Conservation (phyloP, 352 stramenopile genomes). For the Globisporangium lucens region DNA sequence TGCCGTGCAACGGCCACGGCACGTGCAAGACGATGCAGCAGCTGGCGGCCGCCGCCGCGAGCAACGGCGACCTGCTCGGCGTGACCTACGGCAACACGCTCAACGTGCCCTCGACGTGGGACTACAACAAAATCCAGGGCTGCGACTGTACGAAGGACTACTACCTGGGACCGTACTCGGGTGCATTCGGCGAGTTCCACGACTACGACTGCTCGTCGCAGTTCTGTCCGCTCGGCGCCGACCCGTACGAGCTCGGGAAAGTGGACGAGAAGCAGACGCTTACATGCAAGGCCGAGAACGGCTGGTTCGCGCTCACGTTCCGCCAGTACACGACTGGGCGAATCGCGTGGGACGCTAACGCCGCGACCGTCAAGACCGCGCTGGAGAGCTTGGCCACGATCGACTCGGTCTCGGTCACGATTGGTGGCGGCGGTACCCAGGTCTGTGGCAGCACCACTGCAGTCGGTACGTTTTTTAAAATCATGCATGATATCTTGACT, state of each 20-base stretch:
- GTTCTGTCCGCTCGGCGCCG: slow-evolving; percentile 88
- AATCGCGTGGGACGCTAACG: slow-evolving; percentile 47
- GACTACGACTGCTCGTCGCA: slow-evolving; percentile 70
- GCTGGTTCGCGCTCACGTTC: slow-evolving; percentile 70
- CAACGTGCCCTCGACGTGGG: slow-evolving; percentile 69
- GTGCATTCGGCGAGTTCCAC: slow-evolving; percentile 46
- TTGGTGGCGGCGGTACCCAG: slow-evolving; percentile 23
- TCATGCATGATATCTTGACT: background rate
- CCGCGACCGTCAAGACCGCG: slow-evolving; percentile 37
- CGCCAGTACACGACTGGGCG: slow-evolving; percentile 50
- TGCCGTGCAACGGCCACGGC: slow-evolving; percentile 63
- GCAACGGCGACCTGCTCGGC: slow-evolving; percentile 41
- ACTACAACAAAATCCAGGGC: slow-evolving; percentile 80
- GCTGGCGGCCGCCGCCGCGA: slow-evolving; percentile 36
- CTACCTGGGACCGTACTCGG: slow-evolving; percentile 68
- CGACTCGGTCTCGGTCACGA: slow-evolving; percentile 48
- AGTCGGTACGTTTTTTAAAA: slow-evolving; percentile 33
- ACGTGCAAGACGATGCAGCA: slow-evolving; percentile 76
- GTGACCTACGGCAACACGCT: slow-evolving; percentile 65
- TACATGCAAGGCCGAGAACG: slow-evolving; percentile 45
- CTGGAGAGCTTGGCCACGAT: slow-evolving; percentile 60
- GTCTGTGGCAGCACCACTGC: slow-evolving; percentile 37
- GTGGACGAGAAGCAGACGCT: slow-evolving; percentile 75
- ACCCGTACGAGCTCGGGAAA: slow-evolving; percentile 65
- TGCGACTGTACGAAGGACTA: slow-evolving; percentile 65